A percentile compares a stretch with the other conserved stretches of the same genome.
Conservation (phyloP, 139 green algal genomes). For the Penium margaritaceum region DNA sequence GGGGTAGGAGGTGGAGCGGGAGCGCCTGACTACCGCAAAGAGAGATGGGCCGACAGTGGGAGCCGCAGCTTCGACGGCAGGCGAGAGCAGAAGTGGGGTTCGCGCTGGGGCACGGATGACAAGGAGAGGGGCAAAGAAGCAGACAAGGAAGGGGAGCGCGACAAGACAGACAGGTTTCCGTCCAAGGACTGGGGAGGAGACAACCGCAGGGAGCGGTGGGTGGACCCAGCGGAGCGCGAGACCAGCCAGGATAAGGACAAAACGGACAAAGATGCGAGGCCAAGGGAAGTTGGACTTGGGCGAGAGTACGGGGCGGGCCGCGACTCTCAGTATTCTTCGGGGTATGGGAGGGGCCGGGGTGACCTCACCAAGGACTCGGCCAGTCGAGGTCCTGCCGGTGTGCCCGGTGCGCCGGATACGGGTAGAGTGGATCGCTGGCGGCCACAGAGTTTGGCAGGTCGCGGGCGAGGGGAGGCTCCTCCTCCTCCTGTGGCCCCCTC, state of each 20-base stretch:
- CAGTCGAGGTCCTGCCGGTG: too few relatives aligned
- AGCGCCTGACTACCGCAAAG: slow-evolving; percentile 9
- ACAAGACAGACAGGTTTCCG: too few relatives aligned
- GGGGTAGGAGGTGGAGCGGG: too few relatives aligned
- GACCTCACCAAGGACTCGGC: too few relatives aligned
- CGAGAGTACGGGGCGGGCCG: not conserved
- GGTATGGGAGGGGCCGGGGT: too few relatives aligned
- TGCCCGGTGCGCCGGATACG: too few relatives aligned
- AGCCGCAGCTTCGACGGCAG: not conserved
- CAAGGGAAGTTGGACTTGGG: not conserved
- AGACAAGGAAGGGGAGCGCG: too few relatives aligned
- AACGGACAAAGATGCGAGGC: not conserved
- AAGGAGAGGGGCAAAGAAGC: slow-evolving; percentile 8
- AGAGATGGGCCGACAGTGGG: not conserved
- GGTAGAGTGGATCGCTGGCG: too few relatives aligned
- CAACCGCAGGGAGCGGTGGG: slow-evolving; percentile 5
- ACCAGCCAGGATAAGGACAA: slow-evolving; percentile 2
- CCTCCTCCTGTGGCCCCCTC: not conserved
- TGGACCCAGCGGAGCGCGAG: not conserved
- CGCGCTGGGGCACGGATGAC: not conserved
- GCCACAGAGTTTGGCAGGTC: slow-evolving; percentile 15
- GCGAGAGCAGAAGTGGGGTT: not conserved
- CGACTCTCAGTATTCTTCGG: too few relatives aligned
- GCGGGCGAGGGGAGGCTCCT: slow-evolving; percentile 23
- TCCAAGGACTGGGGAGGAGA: not conserved